Base-by-base conservation (phyloP, 306 rosid species). In the Phaseolus lunatus region DNA sequence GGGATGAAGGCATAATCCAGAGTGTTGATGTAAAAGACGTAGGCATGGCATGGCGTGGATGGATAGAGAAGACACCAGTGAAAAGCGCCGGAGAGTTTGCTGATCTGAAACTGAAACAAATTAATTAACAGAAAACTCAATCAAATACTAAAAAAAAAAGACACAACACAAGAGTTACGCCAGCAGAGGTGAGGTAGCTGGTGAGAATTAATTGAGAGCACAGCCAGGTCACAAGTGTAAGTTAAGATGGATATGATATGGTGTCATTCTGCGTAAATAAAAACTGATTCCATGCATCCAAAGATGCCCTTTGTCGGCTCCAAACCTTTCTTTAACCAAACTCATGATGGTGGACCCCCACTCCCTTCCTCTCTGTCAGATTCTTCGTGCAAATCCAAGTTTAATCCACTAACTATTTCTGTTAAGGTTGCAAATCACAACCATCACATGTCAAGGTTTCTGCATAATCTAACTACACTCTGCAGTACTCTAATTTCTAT, bases 281-380 rank as follows among this genome's bases (percentile, higher is more conserved):
- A 84, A 57, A 59, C 19, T 1, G 1, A 47, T 5, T 49, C 80
- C 86, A 83, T 83, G 86, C 86, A 83, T 77, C 80, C 52, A 68
- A 87, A 89, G 96, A 91, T 93, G 98, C 98, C 83, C 87, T 89
- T 86, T 89, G 96, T 91, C 93, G 89, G 84, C 18, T 19, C 63
- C 48, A 64, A 78, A 62, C 18, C 22, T 15, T 47, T 66, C 68
- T 58, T 57, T 59, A 19, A 14, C 78, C 33, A 45, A 27, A 45
- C 50, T 70, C 79, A 19, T 54, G 62, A 43, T 12, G 45, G 41
- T 76, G 84, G 29, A 79, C 29, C 63, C 84, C 82, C 70, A 10
- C 50, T 8, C 2, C 16, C 19, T 27, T 18, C 20, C 27, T 63
- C 12, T 24, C 54, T 16, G 63, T 80, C 76, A 43, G 70, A 53